Conservation (phyloP, 805 yeast species). For the Cyberlindnera nakhonratchasimensis region DNA sequence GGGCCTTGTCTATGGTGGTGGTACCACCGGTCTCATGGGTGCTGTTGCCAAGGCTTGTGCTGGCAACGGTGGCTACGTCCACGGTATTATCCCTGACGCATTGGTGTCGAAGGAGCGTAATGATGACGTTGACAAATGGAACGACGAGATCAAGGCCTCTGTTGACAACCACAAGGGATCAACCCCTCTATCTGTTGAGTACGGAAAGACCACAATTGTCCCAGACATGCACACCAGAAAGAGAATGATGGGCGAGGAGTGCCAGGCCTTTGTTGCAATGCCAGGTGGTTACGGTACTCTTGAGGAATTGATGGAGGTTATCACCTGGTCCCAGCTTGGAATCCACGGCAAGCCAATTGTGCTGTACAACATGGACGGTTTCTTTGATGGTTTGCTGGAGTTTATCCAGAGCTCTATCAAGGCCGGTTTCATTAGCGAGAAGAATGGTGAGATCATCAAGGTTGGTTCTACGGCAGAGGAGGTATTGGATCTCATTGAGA, state of each 20-base stretch:
- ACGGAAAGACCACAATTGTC: slow-evolving; percentile 79
- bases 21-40: slow-evolving; percentile 84
- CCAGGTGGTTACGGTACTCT: slow-evolving; percentile 93
- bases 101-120: slow-evolving; percentile 68
- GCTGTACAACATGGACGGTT: slow-evolving; percentile 74
- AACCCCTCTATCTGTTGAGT: slow-evolving; percentile 52
- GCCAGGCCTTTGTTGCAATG: slow-evolving; percentile 83
- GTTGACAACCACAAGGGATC: slow-evolving; percentile 63
- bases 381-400: slow-evolving; percentile 63
- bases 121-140: slow-evolving; percentile 39
- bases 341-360: slow-evolving; percentile 82
- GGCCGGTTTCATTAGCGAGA: slow-evolving; percentile 64
- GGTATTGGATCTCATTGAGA: slow-evolving; percentile 57
- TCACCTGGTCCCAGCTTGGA: slow-evolving; percentile 88
- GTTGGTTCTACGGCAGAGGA: slow-evolving; percentile 69
- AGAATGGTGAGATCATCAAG: slow-evolving; percentile 63
- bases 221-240: slow-evolving; percentile 89
- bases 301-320: slow-evolving; percentile 86
- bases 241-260: slow-evolving; percentile 79
- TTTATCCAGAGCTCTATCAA: slow-evolving; percentile 59
- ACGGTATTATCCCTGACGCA: slow-evolving; percentile 85
- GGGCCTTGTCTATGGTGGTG: slow-evolving; percentile 88
- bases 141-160: slow-evolving; percentile 45
- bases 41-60: slow-evolving; percentile 56
- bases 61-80: slow-evolving; percentile 60